phyloP scores from a whole-genome alignment of 352 stramenopile genomes.

The Globisporangium irregulare region DNA sequence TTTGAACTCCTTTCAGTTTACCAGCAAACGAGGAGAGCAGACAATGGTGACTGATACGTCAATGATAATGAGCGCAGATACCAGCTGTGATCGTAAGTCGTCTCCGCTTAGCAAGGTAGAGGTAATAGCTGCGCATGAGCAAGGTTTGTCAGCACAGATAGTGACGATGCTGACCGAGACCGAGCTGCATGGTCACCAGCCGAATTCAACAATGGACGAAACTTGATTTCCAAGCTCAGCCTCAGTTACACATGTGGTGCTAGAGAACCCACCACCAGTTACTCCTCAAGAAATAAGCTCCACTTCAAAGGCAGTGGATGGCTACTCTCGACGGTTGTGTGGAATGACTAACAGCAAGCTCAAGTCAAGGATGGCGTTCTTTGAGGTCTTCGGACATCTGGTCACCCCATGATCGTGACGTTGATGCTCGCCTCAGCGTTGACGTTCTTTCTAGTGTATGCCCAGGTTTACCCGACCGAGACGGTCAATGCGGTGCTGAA shows the following conservation, averaged over 20 bases:
- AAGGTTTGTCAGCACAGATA: background rate
- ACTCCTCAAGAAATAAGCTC: background rate
- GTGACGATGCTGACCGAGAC: background rate
- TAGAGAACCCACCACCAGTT: background rate
- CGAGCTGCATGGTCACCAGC: background rate
- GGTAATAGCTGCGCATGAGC: background rate
- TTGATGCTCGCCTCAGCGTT: conserved; percentile 34
- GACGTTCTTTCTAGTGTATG: conserved; percentile 33
- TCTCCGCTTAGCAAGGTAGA: background rate
- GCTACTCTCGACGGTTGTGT: background rate
- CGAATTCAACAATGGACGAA: background rate
- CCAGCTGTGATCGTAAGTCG: background rate
- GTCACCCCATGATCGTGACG: conserved; percentile 36
- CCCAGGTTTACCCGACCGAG: conserved; percentile 36
- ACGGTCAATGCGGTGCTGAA: conserved; percentile 41
- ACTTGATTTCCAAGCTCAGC: background rate
- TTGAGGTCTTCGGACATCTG: conserved; percentile 34
- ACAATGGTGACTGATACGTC: background rate
- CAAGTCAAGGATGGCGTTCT: conserved; percentile 13
- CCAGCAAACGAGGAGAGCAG: background rate
- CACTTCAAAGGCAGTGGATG: background rate
- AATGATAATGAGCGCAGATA: background rate
- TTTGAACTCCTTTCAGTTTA: background rate
- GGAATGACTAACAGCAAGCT: background rate
- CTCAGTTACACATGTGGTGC: background rate